A percentile compares a stretch with the other conserved stretches of the same genome.
These are phyloP conservation scores for Casaregolazyma lundiana DNA, from an alignment of 1,139 yeast species.

Conservation along the genomic window DNA sequence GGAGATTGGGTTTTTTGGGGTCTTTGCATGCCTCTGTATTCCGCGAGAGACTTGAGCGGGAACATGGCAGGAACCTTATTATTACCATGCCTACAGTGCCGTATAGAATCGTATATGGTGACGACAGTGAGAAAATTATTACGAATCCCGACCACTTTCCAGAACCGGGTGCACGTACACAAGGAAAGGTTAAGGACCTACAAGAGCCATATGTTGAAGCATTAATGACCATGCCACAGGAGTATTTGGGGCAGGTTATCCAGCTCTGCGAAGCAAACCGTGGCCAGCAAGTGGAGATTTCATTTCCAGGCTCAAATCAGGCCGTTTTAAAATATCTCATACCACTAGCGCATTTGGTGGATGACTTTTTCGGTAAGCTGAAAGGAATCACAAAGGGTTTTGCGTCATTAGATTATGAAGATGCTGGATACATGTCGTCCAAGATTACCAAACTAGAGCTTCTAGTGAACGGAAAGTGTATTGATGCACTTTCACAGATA, in stretches of 20 bases:
- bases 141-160: conserved; percentile 96
- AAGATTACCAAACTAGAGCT: conserved; percentile 85
- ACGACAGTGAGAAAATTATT: conserved; percentile 61
- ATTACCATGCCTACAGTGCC: conserved; percentile 97
- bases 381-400: conserved; percentile 89
- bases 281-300: conserved; percentile 76
- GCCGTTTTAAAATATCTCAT: conserved; percentile 72
- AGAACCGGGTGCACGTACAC: conserved; percentile 35
- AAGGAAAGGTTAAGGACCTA: conserved; percentile 48
- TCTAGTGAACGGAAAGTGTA: conserved; percentile 81
- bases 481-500: conserved; percentile 90
- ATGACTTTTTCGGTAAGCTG: conserved; percentile 89
- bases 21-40: conserved; percentile 94
- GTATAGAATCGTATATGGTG: conserved; percentile 59
- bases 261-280: conserved; percentile 78
- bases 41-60: conserved; percentile 84
- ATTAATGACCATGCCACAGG: conserved; percentile 85
- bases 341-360: conserved; percentile 86
- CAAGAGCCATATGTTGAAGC: conserved; percentile 92
- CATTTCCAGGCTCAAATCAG: conserved; percentile 76
- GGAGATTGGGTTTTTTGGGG: conserved; percentile 94
- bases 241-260: conserved; percentile 82
- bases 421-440: conserved; percentile 75
- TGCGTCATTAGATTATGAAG: conserved; percentile 93
- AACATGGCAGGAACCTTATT: conserved; percentile 87